phyloP scores from a whole-genome alignment of 164 flowering plant genomes.

The Vitis cinerea region DNA sequence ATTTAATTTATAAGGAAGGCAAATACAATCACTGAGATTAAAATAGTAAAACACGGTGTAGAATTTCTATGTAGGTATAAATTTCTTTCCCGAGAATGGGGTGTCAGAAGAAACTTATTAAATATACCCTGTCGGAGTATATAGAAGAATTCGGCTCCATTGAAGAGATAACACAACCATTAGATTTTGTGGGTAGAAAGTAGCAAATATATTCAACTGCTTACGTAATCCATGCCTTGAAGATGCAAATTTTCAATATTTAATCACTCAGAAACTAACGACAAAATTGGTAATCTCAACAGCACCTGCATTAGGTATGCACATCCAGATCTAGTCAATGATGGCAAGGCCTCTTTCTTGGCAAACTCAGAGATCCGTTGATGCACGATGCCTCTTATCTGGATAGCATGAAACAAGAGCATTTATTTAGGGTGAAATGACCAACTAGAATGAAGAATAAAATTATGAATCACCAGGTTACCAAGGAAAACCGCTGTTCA shows the following conservation, averaged over 20 bases:
- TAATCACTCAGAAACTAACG: not conserved
- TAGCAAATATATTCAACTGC: not conserved
- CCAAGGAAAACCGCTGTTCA: constrained; percentile 92
- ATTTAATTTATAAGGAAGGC: too few relatives aligned
- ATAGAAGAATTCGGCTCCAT: not conserved
- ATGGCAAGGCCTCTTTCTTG: constrained; percentile 87
- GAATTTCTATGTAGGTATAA: not conserved
- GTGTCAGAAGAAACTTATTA: not conserved
- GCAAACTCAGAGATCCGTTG: constrained; percentile 88
- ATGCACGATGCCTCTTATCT: constrained; percentile 85
- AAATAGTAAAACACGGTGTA: too few relatives aligned
- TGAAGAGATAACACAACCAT: not conserved
- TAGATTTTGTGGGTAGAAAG: not conserved
- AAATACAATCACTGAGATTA: too few relatives aligned
- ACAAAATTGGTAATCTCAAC: constrained; percentile 4
- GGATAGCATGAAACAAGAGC: constrained; percentile 10
- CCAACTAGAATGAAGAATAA: not conserved
- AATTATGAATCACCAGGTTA: constrained; percentile 33
- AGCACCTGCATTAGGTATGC: constrained; percentile 93
- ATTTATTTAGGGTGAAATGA: not conserved
- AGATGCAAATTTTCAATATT: not conserved
- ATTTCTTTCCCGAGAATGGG: not conserved
- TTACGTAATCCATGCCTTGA: not conserved
- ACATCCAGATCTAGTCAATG: constrained; percentile 97
- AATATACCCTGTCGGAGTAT: not conserved